Evolutionary conservation across 176 grass and related monocot species (phyloP).

Genomic region (Carex cristatella): DNA sequence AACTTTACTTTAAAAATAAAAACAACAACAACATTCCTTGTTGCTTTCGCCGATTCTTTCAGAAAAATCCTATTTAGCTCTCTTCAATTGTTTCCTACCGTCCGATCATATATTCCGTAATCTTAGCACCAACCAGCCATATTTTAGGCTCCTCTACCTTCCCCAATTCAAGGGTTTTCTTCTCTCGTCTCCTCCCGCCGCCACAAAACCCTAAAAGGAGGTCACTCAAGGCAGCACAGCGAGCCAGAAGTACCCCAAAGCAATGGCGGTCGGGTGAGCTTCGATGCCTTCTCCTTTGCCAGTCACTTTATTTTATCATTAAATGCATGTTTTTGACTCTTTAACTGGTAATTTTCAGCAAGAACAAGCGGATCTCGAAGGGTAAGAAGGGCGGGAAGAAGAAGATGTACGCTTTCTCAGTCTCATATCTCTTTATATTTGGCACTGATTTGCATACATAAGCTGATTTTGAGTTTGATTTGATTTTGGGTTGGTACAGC

Average conservation of each 20-base stretch:
- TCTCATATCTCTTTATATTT: not conserved
- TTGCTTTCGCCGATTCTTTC: too few species aligned
- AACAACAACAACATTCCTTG: too few species aligned
- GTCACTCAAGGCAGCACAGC: not conserved
- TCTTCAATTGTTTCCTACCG: not conserved
- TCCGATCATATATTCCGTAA: not conserved
- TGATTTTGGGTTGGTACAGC: conserved; percentile 16
- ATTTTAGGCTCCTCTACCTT: not conserved
- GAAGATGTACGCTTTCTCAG: conserved; percentile 44
- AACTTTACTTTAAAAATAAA: too few species aligned
- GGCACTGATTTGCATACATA: not conserved
- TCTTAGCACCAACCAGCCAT: not conserved
- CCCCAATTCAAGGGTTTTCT: not conserved
- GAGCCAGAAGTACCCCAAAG: not conserved
- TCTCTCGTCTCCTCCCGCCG: conserved; percentile 4
- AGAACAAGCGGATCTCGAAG: conserved; percentile 96
- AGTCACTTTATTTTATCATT: not conserved
- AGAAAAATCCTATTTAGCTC: not conserved
- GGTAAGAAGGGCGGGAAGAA: conserved; percentile 90
- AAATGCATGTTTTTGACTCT: not conserved
- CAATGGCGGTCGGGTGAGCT: conserved; percentile 12
- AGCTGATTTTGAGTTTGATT: not conserved
- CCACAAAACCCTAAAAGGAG: conserved; percentile 9
- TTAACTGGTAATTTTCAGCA: conserved; percentile 33
- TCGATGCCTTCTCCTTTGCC: not conserved